These are phyloP conservation scores for Pseudocercospora musae DNA, from an alignment of 2,329 filamentous ascomycete species.

Conservation along the genomic window DNA sequence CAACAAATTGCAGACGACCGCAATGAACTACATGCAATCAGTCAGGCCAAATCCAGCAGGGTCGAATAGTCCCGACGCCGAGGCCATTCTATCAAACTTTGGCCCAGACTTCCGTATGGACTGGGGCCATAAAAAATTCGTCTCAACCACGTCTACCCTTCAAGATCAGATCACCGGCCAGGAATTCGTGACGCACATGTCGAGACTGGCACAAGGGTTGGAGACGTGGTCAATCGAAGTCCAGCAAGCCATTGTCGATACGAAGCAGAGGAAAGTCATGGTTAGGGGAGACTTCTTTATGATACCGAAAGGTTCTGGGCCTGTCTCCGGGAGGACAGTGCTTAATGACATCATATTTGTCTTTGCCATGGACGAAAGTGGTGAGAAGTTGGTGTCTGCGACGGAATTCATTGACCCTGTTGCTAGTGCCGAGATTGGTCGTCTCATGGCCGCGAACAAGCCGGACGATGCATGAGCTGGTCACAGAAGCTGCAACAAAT, in stretches of 20 bases:
- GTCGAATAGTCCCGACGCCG: not conserved
- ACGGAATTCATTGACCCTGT: conserved; percentile 1
- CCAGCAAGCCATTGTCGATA: not conserved
- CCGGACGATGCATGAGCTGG: not conserved
- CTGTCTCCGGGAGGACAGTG: not conserved
- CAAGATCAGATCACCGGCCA: not conserved
- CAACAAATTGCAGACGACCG: not conserved
- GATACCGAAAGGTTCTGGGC: not conserved
- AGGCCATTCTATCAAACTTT: not conserved
- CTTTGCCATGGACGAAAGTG: not conserved
- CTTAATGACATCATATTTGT: not conserved
- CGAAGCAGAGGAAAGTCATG: conserved; percentile 1
- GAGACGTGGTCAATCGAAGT: conserved; percentile 2
- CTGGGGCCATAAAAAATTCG: conserved; percentile 3
- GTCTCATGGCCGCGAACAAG: not conserved
- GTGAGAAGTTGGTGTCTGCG: not conserved
- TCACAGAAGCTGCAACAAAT: no score
- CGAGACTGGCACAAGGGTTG: not conserved
- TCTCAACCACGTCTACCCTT: not conserved
- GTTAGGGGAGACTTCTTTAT: conserved; percentile 4
- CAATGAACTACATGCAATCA: not conserved
- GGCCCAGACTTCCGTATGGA: not conserved
- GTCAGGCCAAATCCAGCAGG: not conserved
- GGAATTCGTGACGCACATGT: not conserved
- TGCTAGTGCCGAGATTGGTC: not conserved